Evolutionary conservation across 495 filamentous ascomycete species (phyloP), one percentile per base, ranked within the genome.

Genomic region (Pseudoneurospora amorphoporcata): DNA sequence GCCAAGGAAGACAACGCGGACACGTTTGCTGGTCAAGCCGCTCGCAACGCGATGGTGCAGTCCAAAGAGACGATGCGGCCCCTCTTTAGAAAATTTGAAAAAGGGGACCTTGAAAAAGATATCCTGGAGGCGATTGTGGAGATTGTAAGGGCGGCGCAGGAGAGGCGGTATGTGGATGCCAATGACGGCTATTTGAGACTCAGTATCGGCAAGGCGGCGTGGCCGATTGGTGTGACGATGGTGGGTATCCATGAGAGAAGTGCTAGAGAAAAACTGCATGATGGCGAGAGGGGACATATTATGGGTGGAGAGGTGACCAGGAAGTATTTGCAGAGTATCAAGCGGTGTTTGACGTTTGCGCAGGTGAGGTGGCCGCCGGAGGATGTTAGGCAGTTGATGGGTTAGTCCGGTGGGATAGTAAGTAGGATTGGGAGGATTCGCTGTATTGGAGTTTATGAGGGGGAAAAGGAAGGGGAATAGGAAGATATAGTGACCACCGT

Each of bases 191-290:
- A 98, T 79, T 81, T 99, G 69, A 85, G 92, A 41, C 82, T 98
- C 72, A 97, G 93, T 81, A 99, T 99, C 80, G 95, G 95, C 70
- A 99, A 99, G 86, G 96, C 95, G 81, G 95, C 95, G 32, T 99
- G 95, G 95, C 95, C 95, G 38, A 99, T 99, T 79, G 95, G 95
- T 82, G 95, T 99, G 39, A 99, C 95, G 76, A 98, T 98, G 95
- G 95, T 99, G 74, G 95, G 95, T 85, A 99, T 99, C 78, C 95
- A 99, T 88, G 95, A 98, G 83, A 90, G 95, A 73, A 93, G 90
- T 65, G 95, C 95, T 7, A 88, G 95, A 43, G 95, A 99, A 82
- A 98, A 98, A 83, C 84, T 99, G 68, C 94, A 98, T 78, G 88
- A 94, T 80, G 94, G 92, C 75, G 91, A 94, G 78, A 88, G 93